Conservation (phyloP, 202 grass and related monocot genomes). For the Zizania palustris region DNA sequence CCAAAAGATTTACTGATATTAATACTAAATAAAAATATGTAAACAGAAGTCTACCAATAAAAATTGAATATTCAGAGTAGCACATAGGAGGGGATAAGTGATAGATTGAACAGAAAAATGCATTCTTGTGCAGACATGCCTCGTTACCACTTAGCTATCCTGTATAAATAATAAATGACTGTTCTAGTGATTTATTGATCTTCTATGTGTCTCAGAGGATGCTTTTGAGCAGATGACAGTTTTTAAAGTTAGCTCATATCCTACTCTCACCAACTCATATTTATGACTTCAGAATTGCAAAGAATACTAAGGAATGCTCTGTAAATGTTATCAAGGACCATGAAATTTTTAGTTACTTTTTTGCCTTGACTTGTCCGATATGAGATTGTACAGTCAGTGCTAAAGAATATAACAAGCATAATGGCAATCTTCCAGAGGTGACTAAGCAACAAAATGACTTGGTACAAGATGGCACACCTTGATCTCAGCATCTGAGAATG, state of each 20-base stretch:
- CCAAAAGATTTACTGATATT: constrained; percentile 19
- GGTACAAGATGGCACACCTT: constrained; percentile 61
- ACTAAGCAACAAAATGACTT: constrained; percentile 24
- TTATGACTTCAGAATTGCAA: neutral
- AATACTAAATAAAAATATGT: constrained; percentile 1
- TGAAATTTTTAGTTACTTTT: neutral
- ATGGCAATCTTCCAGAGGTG: neutral
- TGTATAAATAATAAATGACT: neutral
- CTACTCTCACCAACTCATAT: neutral
- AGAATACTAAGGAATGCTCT: neutral
- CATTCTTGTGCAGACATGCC: neutral
- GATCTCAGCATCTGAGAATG: constrained; percentile 90
- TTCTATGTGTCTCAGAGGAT: neutral
- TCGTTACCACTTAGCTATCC: neutral
- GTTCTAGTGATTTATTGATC: neutral
- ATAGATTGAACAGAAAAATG: neutral
- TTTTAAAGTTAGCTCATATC: neutral
- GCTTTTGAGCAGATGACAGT: neutral
- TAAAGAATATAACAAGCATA: constrained; percentile 21
- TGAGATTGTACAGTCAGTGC: neutral
- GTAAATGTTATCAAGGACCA: neutral
- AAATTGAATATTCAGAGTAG: constrained; percentile 2
- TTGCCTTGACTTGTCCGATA: constrained; percentile 6
- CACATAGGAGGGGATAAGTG: neutral
- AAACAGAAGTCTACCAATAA: constrained; percentile 13